Conservation (phyloP, 768 basidiomycete species). For the Filobasidium wieringae region DNA sequence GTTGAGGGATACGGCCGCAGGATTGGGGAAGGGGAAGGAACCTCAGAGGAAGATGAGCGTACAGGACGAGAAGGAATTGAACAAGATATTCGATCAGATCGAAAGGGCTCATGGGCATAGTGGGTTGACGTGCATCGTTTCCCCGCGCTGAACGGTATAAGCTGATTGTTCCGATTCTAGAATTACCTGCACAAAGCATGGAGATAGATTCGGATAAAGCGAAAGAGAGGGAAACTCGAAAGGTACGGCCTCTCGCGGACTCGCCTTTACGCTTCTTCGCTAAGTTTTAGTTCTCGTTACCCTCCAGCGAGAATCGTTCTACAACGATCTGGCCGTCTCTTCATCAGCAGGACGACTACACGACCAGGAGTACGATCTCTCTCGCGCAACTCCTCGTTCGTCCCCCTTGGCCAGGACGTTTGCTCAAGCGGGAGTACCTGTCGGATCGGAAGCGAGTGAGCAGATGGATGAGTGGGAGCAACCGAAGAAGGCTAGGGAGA, state of each 20-base stretch:
- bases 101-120: slow-evolving; percentile 35
- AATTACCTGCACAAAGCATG: background rate
- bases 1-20: background rate
- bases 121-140: slow-evolving; percentile 3
- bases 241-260: slow-evolving; percentile 43
- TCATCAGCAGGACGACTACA: slow-evolving; percentile 63
- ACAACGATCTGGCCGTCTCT: slow-evolving; percentile 59
- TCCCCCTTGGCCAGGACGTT: slow-evolving; percentile 27
- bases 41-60: slow-evolving; percentile 43
- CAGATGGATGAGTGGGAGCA: background rate
- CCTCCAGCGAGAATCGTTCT: slow-evolving; percentile 58
- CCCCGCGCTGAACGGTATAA: slow-evolving; percentile 1
- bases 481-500: background rate
- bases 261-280: slow-evolving; percentile 10
- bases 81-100: slow-evolving; percentile 37
- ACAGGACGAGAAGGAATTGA: slow-evolving; percentile 48
- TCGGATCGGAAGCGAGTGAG: background rate
- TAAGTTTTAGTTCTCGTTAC: slow-evolving; percentile 6
- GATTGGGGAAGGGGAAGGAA: background rate
- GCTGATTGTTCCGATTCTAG: background rate
- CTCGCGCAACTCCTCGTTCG: slow-evolving; percentile 43
- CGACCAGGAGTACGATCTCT: slow-evolving; percentile 62
- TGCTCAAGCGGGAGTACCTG: background rate
- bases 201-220: background rate
- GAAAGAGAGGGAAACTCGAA: slow-evolving; percentile 46